phyloP scores from a whole-genome alignment of 2,329 filamentous ascomycete genomes.

The Ophiocordyceps robertsii region DNA sequence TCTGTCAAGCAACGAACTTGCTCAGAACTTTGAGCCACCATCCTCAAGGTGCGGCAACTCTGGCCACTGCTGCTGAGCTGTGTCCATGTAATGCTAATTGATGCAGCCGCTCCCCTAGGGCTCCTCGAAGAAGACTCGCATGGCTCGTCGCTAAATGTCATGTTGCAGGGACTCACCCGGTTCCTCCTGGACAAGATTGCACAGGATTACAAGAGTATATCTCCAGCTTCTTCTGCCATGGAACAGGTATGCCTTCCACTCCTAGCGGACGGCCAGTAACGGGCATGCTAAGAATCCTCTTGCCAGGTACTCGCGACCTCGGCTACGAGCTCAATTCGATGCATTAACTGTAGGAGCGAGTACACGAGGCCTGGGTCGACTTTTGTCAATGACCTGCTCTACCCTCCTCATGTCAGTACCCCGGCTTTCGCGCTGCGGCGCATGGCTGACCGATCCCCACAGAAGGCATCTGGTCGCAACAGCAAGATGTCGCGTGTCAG shows the following conservation, averaged over 20 bases:
- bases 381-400: slow-evolving; percentile 75
- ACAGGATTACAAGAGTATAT: slow-evolving; percentile 59
- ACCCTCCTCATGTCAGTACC: slow-evolving; percentile 38
- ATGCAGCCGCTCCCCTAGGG: slow-evolving; percentile 53
- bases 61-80: neutral
- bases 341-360: slow-evolving; percentile 78
- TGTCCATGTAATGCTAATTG: neutral
- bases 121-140: slow-evolving; percentile 75
- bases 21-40: slow-evolving; percentile 79
- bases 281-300: neutral
- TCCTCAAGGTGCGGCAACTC: slow-evolving; percentile 45
- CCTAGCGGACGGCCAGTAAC: slow-evolving; percentile 6
- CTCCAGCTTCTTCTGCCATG: slow-evolving; percentile 47
- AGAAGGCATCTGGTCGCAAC: slow-evolving; percentile 36
- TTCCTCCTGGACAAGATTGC: slow-evolving; percentile 76
- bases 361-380: slow-evolving; percentile 67
- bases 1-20: slow-evolving; percentile 92
- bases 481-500: slow-evolving; percentile 41
- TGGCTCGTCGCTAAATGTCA: slow-evolving; percentile 58
- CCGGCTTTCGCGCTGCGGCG: neutral
- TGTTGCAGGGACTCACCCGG: slow-evolving; percentile 75
- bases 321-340: slow-evolving; percentile 63
- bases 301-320: slow-evolving; percentile 48
- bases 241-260: slow-evolving; percentile 42
- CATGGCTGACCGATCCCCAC: neutral